phyloP scores from a whole-genome alignment of 164 flowering plant genomes.

The Berberis vulgaris region DNA sequence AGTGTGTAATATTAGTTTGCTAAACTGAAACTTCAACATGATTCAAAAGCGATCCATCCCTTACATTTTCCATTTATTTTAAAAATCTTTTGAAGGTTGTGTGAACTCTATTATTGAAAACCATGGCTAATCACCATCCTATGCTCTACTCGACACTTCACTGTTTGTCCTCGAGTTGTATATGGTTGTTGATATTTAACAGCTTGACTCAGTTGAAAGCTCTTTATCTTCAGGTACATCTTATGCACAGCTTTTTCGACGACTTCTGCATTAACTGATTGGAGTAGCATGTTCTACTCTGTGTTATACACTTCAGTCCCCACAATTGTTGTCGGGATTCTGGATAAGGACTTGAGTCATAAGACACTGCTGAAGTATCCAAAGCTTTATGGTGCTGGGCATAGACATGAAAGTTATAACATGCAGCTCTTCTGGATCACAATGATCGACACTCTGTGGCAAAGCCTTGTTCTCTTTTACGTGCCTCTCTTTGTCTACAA shows the following conservation, averaged over 20 bases:
- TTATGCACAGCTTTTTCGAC: conserved; percentile 75
- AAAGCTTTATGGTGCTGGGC: conserved; percentile 76
- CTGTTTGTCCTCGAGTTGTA: background rate
- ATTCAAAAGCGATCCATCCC: background rate
- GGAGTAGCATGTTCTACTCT: conserved; percentile 89
- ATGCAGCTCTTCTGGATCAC: conserved; percentile 75
- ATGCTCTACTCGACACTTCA: too few relatives aligned
- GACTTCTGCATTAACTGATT: conserved; percentile 71
- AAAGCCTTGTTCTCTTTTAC: conserved; percentile 81
- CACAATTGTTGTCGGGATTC: conserved; percentile 76
- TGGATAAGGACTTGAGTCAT: conserved; percentile 81
- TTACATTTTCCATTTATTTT: background rate
- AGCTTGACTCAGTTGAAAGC: background rate
- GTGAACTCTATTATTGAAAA: background rate
- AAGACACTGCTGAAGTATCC: conserved; percentile 66
- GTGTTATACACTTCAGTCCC: conserved; percentile 84
- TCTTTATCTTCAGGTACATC: conserved; percentile 52
- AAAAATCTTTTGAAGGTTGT: background rate
- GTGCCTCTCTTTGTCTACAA: conserved; percentile 47
- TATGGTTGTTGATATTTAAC: background rate
- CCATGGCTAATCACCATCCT: background rate
- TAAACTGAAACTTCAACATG: too few relatives aligned
- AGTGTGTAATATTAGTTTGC: too few relatives aligned
- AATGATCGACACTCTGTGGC: conserved; percentile 93
- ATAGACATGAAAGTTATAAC: conserved; percentile 83